Evolutionary conservation across 495 filamentous ascomycete genomes (phyloP), one percentile per base, ranked within the genome.

Genomic region (Choiromyces venosus): DNA sequence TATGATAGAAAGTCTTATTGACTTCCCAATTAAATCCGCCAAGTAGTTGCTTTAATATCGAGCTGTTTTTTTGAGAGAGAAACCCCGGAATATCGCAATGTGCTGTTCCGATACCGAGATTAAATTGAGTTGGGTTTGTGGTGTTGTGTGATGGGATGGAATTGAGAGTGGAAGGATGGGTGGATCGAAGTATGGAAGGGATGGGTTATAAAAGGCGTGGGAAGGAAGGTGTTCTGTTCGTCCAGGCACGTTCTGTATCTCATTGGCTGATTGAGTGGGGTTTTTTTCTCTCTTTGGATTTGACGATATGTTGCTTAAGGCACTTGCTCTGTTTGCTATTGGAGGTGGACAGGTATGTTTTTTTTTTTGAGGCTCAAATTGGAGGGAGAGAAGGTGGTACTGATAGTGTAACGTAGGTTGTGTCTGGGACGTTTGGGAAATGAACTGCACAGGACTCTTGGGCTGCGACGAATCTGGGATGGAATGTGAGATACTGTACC

Each of bases 361-460:
- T n/a, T n/a, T n/a, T n/a, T n/a, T n/a, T 0, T 29, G n/a, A 29
- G n/a, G 52, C n/a, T 10, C 29, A 29, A 14, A 25, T 29, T 25
- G 10, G 6, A 19, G 18, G 42, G 14, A 4, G 25, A 3, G n/a
- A 25, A 14, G 52, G 12, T 10, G 46, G 46, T 29, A n/a, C n/a
- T 29, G 46, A 56, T 25, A n/a, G n/a, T n/a, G n/a, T 25, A n/a
- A 25, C 29, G 16, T 21, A 39, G 25, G 35, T 66, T 39, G 35
- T 25, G 25, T 14, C 69, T 19, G 36, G 46, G 37, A 33, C 73
- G 19, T 80, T 80, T 29, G 74, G 69, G 42, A 73, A 69, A 40
- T 71, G 80, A 37, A 80, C 74, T 38, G 74, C 79, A 7, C 69
- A 75, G 37, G 67, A 78, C 37, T 74, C 70, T n/a, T 75, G 79